phyloP scores from a whole-genome alignment of 331 rosid genomes.

The Acacia pycnantha region DNA sequence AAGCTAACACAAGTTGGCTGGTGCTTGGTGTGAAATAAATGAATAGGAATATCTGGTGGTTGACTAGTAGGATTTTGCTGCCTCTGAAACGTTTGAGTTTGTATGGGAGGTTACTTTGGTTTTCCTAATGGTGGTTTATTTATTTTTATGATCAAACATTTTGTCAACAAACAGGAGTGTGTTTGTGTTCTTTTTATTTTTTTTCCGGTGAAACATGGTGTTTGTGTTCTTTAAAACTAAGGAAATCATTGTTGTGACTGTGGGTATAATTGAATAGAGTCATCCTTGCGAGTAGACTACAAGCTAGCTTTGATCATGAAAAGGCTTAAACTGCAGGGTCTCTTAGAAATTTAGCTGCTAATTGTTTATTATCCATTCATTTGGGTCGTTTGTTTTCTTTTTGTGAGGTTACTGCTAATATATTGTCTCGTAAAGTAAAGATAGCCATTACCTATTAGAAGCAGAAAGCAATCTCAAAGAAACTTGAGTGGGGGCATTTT shows the following conservation, averaged over 20 bases:
- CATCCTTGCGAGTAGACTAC: neutral
- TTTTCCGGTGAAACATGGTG: neutral
- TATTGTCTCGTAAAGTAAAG: neutral
- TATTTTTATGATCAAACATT: neutral
- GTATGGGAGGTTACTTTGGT: neutral
- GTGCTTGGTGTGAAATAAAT: neutral
- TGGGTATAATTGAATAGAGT: neutral
- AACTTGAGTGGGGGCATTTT: neutral
- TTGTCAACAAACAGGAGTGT: neutral
- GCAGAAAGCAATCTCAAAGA: neutral
- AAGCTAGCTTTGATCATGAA: neutral
- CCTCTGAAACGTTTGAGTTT: neutral
- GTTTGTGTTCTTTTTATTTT: neutral
- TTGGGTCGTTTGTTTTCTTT: neutral
- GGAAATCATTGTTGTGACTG: neutral
- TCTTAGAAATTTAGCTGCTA: neutral
- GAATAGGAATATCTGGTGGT: neutral
- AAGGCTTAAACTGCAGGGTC: neutral
- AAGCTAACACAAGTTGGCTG: neutral
- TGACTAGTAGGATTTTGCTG: neutral
- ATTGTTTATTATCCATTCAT: neutral
- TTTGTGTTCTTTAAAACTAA: neutral
- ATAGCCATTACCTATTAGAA: neutral
- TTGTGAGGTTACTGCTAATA: neutral
- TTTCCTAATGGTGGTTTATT: neutral